phyloP scores from a whole-genome alignment of 257 asterid genomes.

The Echites panduratus region DNA sequence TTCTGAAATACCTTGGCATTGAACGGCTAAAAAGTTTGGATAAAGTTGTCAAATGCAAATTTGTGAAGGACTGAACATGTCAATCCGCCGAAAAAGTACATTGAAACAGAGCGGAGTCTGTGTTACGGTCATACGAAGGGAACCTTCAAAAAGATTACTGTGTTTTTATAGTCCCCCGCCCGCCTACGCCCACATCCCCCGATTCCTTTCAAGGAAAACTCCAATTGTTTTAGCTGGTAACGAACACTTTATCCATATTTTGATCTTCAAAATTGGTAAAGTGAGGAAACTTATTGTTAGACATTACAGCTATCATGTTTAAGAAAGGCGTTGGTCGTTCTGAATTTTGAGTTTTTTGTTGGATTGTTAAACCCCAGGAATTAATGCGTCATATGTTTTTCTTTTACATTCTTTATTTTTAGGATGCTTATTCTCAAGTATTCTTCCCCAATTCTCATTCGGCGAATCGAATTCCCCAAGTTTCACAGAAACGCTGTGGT shows the following conservation, averaged over 20 bases:
- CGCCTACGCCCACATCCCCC: background rate
- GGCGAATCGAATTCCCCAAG: background rate
- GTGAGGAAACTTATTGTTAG: too few relatives aligned
- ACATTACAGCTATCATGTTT: too few relatives aligned
- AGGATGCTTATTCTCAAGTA: conserved; percentile 54
- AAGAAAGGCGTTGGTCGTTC: too few relatives aligned
- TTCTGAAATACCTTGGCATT: background rate
- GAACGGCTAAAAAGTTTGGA: background rate
- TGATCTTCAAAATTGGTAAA: too few relatives aligned
- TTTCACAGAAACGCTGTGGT: conserved; percentile 9
- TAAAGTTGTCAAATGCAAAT: too few relatives aligned
- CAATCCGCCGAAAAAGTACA: too few relatives aligned
- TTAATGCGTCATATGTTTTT: background rate
- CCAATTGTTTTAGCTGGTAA: too few relatives aligned
- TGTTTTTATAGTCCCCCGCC: too few relatives aligned
- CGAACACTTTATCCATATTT: too few relatives aligned
- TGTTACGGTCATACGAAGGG: background rate
- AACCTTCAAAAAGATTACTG: background rate
- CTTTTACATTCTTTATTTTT: background rate
- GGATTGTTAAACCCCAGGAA: background rate
- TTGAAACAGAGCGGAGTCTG: too few relatives aligned
- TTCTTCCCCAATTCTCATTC: conserved; percentile 32
- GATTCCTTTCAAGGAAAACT: background rate
- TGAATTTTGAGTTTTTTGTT: background rate
- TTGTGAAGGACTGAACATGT: too few relatives aligned